Evolutionary conservation across 352 stramenopile species (phyloP).

Genomic region (Phytophthora pisi): DNA sequence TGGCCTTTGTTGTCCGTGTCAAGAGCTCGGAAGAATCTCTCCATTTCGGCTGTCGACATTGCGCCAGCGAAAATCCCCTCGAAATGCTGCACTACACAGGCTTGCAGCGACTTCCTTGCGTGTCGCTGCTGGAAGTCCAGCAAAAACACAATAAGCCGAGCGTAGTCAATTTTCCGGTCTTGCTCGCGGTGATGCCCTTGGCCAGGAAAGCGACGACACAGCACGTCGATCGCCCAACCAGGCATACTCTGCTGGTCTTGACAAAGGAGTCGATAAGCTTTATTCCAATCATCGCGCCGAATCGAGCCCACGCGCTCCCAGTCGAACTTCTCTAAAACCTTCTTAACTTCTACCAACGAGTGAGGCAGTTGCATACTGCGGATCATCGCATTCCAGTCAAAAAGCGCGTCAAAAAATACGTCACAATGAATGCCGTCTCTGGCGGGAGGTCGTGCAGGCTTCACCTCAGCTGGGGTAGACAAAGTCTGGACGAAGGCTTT

Average conservation of each 20-base stretch:
- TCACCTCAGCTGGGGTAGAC: background rate
- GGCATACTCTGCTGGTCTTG: conserved; percentile 12
- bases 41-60: conserved; percentile 36
- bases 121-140: conserved; percentile 45
- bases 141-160: conserved; percentile 55
- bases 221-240: conserved; percentile 50
- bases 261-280: conserved; percentile 46
- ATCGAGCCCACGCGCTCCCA: conserved; percentile 47
- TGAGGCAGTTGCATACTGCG: conserved; percentile 37
- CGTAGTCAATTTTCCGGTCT: conserved; percentile 47
- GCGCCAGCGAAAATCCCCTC: conserved; percentile 13
- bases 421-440: conserved; percentile 32
- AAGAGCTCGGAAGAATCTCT: conserved; percentile 42
- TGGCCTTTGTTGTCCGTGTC: conserved; percentile 51
- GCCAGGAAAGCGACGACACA: conserved; percentile 43
- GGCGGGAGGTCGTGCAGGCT: background rate
- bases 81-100: conserved; percentile 32
- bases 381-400: conserved; percentile 49
- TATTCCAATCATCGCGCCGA: conserved; percentile 49
- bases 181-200: background rate
- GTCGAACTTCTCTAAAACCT: conserved; percentile 54
- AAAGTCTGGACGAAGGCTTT: conserved; percentile 9
- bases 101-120: conserved; percentile 26
- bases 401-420: conserved; percentile 49
- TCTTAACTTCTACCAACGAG: conserved; percentile 51